Evolutionary conservation across 768 basidiomycete species (phyloP).

Genomic region (Strobilomyces echinocephalus): DNA sequence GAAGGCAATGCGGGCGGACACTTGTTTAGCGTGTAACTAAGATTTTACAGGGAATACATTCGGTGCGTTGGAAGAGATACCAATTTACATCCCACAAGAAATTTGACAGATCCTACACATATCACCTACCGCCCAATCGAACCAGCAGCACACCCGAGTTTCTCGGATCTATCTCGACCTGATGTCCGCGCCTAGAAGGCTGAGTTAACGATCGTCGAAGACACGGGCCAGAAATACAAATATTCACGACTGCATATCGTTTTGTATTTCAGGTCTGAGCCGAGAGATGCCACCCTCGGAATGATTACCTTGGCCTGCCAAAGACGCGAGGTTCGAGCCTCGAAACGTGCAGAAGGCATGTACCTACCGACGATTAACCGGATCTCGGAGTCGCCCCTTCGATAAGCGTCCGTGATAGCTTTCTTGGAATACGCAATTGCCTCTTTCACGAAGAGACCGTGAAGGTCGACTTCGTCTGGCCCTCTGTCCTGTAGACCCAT

Average conservation of each 20-base stretch:
- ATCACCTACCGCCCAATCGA: constrained; percentile 22
- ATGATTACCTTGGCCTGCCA: constrained; percentile 81
- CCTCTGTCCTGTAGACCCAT: constrained; percentile 45
- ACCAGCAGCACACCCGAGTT: constrained; percentile 86
- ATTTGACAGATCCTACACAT: background rate
- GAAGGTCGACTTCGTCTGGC: constrained; percentile 77
- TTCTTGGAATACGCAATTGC: constrained; percentile 69
- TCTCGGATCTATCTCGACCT: constrained; percentile 68
- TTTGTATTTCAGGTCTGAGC: constrained; percentile 86
- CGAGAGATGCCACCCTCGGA: constrained; percentile 72
- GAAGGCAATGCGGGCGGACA: too few relatives aligned
- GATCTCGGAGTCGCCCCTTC: constrained; percentile 55
- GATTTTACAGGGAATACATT: background rate
- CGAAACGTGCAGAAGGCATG: background rate
- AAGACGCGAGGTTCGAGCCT: background rate
- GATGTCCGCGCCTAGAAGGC: constrained; percentile 55
- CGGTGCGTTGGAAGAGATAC: background rate
- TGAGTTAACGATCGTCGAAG: background rate
- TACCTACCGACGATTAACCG: constrained; percentile 79
- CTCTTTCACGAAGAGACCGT: constrained; percentile 91
- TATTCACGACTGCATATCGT: constrained; percentile 68
- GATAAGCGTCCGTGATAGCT: constrained; percentile 62
- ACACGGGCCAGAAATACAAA: constrained; percentile 11
- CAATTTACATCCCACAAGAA: background rate
- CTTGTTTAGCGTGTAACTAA: background rate